Conservation (phyloP, 345 rosid genomes). For the Gossypium bickii region DNA sequence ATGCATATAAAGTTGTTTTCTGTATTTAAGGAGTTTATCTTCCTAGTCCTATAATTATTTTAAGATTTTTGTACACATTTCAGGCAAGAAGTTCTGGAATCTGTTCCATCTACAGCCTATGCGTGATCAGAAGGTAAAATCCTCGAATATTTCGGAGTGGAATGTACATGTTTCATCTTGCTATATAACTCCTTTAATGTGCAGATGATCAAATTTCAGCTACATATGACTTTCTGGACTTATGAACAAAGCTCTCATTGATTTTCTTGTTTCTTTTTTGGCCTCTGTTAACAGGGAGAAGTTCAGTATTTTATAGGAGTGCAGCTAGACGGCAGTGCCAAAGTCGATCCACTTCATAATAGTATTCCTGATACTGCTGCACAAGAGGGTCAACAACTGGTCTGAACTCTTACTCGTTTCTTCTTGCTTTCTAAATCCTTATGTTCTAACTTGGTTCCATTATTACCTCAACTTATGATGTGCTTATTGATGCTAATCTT, state of each 20-base stretch:
- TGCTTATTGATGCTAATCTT: neutral
- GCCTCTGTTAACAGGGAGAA: constrained; percentile 58
- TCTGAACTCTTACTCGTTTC: constrained; percentile 17
- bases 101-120: constrained; percentile 96
- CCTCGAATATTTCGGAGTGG: neutral
- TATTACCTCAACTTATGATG: neutral
- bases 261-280: constrained; percentile 10
- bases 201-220: constrained; percentile 7
- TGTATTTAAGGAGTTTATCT: neutral
- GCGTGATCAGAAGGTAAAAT: constrained; percentile 94
- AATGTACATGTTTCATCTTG: neutral
- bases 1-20: neutral
- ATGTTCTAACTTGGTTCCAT: neutral
- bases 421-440: neutral
- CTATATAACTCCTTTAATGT: neutral
- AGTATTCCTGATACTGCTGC: constrained; percentile 62
- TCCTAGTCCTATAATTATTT: neutral
- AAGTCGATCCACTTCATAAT: constrained; percentile 75
- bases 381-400: constrained; percentile 68
- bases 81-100: constrained; percentile 99
- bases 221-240: neutral
- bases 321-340: constrained; percentile 89
- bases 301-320: constrained; percentile 98
- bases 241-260: neutral
- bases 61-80: neutral